Evolutionary conservation across 331 rosid species (phyloP), one percentile per base, ranked within the genome.

Genomic region (Malus hybrid): DNA sequence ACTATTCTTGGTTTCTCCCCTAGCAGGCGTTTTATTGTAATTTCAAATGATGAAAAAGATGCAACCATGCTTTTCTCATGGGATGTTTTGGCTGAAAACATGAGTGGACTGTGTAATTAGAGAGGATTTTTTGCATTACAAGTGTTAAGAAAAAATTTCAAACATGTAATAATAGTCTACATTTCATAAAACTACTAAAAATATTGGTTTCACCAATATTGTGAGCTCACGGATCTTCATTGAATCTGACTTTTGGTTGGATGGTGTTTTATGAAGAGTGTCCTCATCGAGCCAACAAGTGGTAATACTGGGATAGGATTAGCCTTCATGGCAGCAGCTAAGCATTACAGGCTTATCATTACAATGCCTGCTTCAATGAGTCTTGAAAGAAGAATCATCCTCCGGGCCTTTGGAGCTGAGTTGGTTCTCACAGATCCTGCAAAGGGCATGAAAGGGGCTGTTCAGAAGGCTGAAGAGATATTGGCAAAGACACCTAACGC

Each of bases 311-410:
- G 91, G 66, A 88, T 90, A 32, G 96, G 91, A 6, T 79, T 90
- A 67, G 95, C 92, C 34, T 81, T 85, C 85, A 83, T 90, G 63
- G 93, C 96, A 24, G 96, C 91, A 12, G 86, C 88, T 5, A 90
- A 86, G 83, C 89, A 83, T 6, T 90, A 90, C 79, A 86, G 29
- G 61, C 91, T 90, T 64, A 88, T 86, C 57, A 78, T 86, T 48
- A 77, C 87, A 53, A 90, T 90, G 96, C 96, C 96, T 67, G 91
- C 93, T 78, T 86, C 91, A 24, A 84, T 81, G 90, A 90, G 93
- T 80, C 85, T 88, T 26, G 96, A 90, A 71, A 85, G 91, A 79
- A 84, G 95, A 75, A 87, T 79, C 77, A 73, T 89, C 72, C 90
- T 87, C 22, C 84, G 50, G 63, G 90, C 93, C 62, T 86, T 89